Base-by-base conservation (phyloP, 1,284 basidiomycete genomes). In the Xerocomus alliaceus region DNA sequence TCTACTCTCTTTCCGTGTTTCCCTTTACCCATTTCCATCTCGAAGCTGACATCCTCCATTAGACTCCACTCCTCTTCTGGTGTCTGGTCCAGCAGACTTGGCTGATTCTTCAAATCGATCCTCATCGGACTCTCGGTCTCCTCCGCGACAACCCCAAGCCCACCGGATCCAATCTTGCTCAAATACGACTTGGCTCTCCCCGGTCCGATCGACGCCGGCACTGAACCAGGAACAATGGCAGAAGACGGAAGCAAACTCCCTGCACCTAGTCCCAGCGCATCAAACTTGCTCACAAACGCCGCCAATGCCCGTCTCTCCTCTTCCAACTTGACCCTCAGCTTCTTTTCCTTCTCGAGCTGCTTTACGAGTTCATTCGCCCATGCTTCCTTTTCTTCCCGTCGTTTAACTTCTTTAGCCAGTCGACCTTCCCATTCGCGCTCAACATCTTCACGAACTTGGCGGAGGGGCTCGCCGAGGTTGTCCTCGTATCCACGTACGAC, bases 211-310 rank as follows among this genome's bases (percentile, higher is more conserved):
- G 60, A 13, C 7, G 32, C 32, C 8, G 56, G 31, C 17, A 39
- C n/a, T 8, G 60, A 41, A 13, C 22, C 50, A 24, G 71, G 13
- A 32, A 12, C 48, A 18, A n/a, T n/a, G n/a, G 61, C 6, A n/a
- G 76, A 61, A 2, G 77, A 64, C 11, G 80, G 69, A 1, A 82
- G 72, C 18, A 73, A 17, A 6, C 78, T 76, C 5, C 80, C 67
- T 10, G 78, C 81, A 7, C 73, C 71, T 32, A 87, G 75, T 0
- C 87, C 87, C 15, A 90, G 72, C 5, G 89, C 83, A 73, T 93
- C 91, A 68, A 93, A 92, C 72, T 88, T 90, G 72, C 80, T 82
- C 35, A 93, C 91, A 66, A 93, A 93, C 5, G 89, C 83, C 3
- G 88, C 84, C 34, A 93, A 80, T 4, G 89, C 91, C 15, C 85